Evolutionary conservation across 805 yeast species (phyloP).

Genomic region (Lachancea fermentati): DNA sequence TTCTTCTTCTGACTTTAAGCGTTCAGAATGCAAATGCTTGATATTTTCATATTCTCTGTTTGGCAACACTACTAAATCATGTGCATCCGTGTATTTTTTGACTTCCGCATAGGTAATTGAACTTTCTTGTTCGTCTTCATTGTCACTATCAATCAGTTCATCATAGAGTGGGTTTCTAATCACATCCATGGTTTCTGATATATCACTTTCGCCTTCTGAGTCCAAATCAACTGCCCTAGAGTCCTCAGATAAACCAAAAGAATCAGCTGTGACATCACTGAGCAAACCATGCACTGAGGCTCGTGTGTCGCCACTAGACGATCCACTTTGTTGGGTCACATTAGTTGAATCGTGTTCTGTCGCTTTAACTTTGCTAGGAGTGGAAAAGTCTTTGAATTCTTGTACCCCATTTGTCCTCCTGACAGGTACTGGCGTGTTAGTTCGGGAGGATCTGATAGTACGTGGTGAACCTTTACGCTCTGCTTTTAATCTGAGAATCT

Average conservation of each 20-base stretch:
- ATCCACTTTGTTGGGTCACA: no score
- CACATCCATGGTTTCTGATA: slow-evolving; percentile 10
- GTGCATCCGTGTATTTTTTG: slow-evolving; percentile 19
- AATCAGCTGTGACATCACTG: not conserved
- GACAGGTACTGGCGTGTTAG: not conserved
- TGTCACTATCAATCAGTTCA: slow-evolving; percentile 2
- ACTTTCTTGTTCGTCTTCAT: not conserved
- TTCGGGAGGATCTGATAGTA: not conserved
- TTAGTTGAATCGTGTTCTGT: no score
- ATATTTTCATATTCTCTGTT: slow-evolving; percentile 16
- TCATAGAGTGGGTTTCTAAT: slow-evolving; percentile 8
- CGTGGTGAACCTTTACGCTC: slow-evolving; percentile 12
- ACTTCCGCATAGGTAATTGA: not conserved
- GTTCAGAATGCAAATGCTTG: slow-evolving; percentile 1
- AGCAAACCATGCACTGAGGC: not conserved
- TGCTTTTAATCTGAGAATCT: slow-evolving; percentile 24
- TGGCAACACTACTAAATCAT: slow-evolving; percentile 28
- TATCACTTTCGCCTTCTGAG: slow-evolving; percentile 9
- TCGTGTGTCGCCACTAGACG: no score
- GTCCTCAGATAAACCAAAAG: slow-evolving; percentile 15
- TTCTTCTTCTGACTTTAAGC: slow-evolving; percentile 11
- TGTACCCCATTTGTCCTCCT: not conserved
- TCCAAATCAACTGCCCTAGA: slow-evolving; percentile 12
- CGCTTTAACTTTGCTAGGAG: not conserved
- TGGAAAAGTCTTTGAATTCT: not conserved